Conservation (phyloP, 129 eudicot genomes). For the Apium graveolens region DNA sequence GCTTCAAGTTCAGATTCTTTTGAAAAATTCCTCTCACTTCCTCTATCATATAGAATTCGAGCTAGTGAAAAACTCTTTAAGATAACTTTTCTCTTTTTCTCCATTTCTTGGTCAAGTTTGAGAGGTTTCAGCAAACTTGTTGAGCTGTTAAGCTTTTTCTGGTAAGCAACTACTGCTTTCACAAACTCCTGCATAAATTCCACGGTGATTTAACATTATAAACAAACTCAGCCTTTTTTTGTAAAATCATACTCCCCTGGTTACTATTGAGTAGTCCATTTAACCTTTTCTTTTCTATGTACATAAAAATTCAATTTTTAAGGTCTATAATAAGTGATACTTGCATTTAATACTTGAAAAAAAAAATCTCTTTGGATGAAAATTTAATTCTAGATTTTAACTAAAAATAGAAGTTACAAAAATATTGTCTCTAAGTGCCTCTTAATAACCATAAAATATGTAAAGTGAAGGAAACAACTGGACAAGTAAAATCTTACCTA, state of each 20-base stretch:
- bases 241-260: neutral
- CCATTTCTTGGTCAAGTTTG: slow-evolving; percentile 59
- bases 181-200: slow-evolving; percentile 61
- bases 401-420: neutral
- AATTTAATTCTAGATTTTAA: neutral
- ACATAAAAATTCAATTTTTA: neutral
- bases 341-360: too few species aligned
- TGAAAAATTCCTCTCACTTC: slow-evolving; percentile 21
- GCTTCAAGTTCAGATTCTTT: slow-evolving; percentile 59
- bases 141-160: slow-evolving; percentile 45
- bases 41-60: slow-evolving; percentile 41
- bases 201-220: neutral
- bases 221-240: neutral
- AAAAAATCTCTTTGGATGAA: too few species aligned
- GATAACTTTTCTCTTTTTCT: slow-evolving; percentile 50
- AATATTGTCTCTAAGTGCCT: neutral
- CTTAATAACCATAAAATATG: neutral
- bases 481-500: neutral
- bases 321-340: neutral
- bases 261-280: neutral
- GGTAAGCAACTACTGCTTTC: slow-evolving; percentile 77
- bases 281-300: neutral
- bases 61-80: slow-evolving; percentile 72
- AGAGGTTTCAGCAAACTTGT: slow-evolving; percentile 30
- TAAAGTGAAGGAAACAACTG: neutral